Evolutionary conservation across 2,329 filamentous ascomycete species (phyloP).

Genomic region (Penicillium aurantiogriseum): DNA sequence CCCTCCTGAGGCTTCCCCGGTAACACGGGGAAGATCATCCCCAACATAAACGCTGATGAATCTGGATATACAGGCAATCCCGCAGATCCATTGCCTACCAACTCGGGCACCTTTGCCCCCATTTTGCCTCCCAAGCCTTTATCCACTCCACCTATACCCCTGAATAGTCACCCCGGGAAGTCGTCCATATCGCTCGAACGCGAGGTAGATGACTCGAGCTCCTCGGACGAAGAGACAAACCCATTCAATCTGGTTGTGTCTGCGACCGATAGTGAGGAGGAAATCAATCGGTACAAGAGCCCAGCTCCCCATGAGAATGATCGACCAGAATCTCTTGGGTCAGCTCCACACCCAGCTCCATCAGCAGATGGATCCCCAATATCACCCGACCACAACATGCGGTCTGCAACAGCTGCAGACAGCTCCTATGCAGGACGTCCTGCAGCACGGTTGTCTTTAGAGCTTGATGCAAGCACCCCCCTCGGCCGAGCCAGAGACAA

Average conservation of each 20-base stretch:
- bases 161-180: constrained; percentile 21
- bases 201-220: constrained; percentile 29
- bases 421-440: constrained; percentile 45
- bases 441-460: constrained; percentile 56
- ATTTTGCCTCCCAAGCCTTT: constrained; percentile 9
- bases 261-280: constrained; percentile 27
- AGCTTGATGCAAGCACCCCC: constrained; percentile 51
- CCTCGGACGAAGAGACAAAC: constrained; percentile 40
- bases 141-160: constrained; percentile 17
- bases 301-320: constrained; percentile 8
- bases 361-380: constrained; percentile 21
- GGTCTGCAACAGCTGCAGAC: constrained; percentile 3
- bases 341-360: constrained; percentile 27
- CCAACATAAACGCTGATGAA: constrained; percentile 1
- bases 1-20: constrained; percentile 17
- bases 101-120: neutral
- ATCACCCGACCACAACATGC: constrained; percentile 6
- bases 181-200: constrained; percentile 24
- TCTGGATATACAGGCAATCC: constrained; percentile 11
- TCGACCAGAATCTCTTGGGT: constrained; percentile 16
- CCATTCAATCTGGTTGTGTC: constrained; percentile 39
- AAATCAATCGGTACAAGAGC: constrained; percentile 7
- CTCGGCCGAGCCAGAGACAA: constrained; percentile 52
- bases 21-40: constrained; percentile 3
- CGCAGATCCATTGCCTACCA: constrained; percentile 8